Conservation (phyloP, 371 early-diverging fungal species). For the Basidiobolus meristosporus region DNA sequence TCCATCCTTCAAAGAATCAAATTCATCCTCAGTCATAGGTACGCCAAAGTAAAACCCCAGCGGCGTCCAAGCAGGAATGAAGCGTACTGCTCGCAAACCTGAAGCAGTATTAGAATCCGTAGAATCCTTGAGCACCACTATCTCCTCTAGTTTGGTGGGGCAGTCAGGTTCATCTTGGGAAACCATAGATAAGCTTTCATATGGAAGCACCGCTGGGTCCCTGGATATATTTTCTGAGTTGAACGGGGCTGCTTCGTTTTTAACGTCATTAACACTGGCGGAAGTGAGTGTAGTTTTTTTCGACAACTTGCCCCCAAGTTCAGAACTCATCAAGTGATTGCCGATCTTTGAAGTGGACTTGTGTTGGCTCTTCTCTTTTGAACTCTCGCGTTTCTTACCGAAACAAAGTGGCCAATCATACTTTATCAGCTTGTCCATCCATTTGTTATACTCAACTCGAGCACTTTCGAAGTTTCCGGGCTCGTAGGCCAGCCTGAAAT, state of each 20-base stretch:
- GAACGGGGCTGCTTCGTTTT: background rate
- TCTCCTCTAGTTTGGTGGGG: slow-evolving; percentile 23
- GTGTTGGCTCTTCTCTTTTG: background rate
- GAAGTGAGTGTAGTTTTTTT: background rate
- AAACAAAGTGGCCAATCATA: slow-evolving; percentile 72
- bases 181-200: too few relatives aligned
- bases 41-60: slow-evolving; percentile 86
- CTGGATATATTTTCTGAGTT: background rate
- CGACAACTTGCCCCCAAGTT: background rate
- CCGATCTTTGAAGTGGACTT: background rate
- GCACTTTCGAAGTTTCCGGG: slow-evolving; percentile 59
- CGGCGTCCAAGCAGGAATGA: slow-evolving; percentile 43
- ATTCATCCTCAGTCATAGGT: slow-evolving; percentile 79
- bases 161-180: too few relatives aligned
- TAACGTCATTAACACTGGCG: slow-evolving; percentile 1
- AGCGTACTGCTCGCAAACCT: slow-evolving; percentile 56
- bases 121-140: slow-evolving; percentile 33
- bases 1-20: slow-evolving; percentile 64
- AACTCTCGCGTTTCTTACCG: slow-evolving; percentile 13
- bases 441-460: slow-evolving; percentile 39
- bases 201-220: too few relatives aligned
- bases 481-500: slow-evolving; percentile 54
- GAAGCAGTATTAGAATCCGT: slow-evolving; percentile 46
- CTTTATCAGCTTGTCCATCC: slow-evolving; percentile 43
- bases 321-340: background rate